Conservation (phyloP, 495 filamentous ascomycete genomes). For the Aspergillus affinis region DNA sequence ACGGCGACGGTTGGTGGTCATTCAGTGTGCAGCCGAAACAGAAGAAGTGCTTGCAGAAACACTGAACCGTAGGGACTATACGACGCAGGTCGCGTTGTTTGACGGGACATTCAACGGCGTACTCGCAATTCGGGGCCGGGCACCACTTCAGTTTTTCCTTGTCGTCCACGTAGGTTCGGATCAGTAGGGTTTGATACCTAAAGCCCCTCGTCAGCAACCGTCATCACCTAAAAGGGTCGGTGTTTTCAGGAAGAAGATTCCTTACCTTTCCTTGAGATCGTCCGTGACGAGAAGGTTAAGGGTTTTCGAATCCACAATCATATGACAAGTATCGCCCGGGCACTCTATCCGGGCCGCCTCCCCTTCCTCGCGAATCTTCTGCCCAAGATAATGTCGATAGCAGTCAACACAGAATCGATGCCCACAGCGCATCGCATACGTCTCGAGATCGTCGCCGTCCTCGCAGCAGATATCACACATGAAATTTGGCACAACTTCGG, state of each 20-base stretch:
- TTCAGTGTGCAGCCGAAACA: conserved; percentile 94
- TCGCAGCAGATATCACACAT: conserved; percentile 96
- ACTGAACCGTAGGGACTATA: conserved; percentile 86
- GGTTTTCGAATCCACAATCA: conserved; percentile 88
- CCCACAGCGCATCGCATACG: conserved; percentile 92
- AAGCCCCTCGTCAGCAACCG: conserved; percentile 15
- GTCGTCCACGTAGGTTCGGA: conserved; percentile 94
- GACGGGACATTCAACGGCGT: conserved; percentile 83
- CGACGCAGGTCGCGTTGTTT: conserved; percentile 80
- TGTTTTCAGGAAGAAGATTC: conserved; percentile 6
- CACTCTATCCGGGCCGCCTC: conserved; percentile 95
- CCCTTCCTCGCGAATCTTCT: conserved; percentile 93
- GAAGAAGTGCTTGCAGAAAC: conserved; percentile 79
- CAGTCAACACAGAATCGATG: conserved; percentile 96
- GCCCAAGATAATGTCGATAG: conserved; percentile 83
- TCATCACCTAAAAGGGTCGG: neutral
- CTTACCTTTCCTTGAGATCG: conserved; percentile 67
- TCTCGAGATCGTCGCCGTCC: conserved; percentile 73
- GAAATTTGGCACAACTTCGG: conserved; percentile 73
- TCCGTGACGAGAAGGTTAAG: conserved; percentile 76
- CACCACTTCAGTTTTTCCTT: conserved; percentile 95
- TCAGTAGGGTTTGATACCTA: conserved; percentile 83
- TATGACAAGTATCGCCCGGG: conserved; percentile 80
- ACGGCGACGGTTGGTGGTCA: conserved; percentile 94
- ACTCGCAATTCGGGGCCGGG: conserved; percentile 91